Evolutionary conservation across 441 rosid genomes (phyloP).

Genomic region (Hura crepitans): DNA sequence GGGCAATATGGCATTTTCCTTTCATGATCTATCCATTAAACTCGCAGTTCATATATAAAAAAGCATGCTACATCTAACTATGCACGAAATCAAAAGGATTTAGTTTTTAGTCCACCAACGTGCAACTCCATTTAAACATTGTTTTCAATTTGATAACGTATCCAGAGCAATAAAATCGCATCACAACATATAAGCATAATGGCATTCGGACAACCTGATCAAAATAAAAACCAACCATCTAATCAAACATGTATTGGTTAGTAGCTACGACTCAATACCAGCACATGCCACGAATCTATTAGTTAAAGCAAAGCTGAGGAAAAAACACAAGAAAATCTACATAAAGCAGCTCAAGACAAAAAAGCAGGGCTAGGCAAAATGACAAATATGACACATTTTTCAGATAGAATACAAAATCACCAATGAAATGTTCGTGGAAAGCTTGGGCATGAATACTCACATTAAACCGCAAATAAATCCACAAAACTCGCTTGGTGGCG

Average conservation of each 20-base stretch:
- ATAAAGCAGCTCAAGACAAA: not conserved
- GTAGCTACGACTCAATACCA: not conserved
- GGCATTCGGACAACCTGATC: too few relatives aligned
- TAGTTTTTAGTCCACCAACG: not conserved
- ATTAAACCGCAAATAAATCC: not conserved
- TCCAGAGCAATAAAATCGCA: not conserved
- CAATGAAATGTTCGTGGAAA: not conserved
- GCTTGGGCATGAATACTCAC: conserved; percentile 4
- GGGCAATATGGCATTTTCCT: not conserved
- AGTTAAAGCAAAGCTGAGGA: too few relatives aligned
- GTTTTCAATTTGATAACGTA: not conserved
- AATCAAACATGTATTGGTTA: not conserved
- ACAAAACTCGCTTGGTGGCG: not conserved
- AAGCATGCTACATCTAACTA: not conserved
- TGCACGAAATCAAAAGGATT: not conserved
- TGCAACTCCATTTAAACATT: not conserved
- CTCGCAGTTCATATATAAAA: not conserved
- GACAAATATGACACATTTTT: too few relatives aligned
- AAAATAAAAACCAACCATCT: not conserved
- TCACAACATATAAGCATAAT: conserved; percentile 1
- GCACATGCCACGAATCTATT: too few relatives aligned
- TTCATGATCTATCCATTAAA: not conserved
- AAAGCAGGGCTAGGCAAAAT: not conserved
- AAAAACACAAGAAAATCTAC: too few relatives aligned
- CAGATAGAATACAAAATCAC: not conserved